Evolutionary conservation across 495 filamentous ascomycete species (phyloP), one percentile per base, ranked within the genome.

Genomic region (Jackrogersella multiformis): DNA sequence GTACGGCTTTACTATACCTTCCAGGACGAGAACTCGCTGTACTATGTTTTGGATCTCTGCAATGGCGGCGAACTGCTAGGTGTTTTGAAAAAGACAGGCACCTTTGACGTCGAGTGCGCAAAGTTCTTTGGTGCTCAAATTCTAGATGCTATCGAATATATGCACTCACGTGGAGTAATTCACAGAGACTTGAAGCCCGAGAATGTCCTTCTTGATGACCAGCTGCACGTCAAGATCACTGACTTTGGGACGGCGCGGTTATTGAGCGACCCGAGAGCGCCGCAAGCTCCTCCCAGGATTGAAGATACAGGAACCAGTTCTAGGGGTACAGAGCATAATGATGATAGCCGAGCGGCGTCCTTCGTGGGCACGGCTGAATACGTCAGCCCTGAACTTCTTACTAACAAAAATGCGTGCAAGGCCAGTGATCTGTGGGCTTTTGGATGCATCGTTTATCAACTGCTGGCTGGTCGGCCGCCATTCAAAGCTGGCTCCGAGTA

Each of bases 331-430:
- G 81, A 84, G 15, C 77, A 85, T 10, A 82, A 86, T 62, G 78
- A 80, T 8, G 82, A 73, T 45, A 88, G 89, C 65, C 86, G 91
- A 61, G 92, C 93, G 16, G 92, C 90, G 30, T 98, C 95, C 4
- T 99, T 99, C 78, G 96, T 99, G 20, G 96, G 96, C 48, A 99
- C 96, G 4, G 96, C 96, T 1, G 96, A 99, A 75, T 99, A 99
- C 73, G 96, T 99, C 66, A 97, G 93, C 70, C 96, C 96, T 0
- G 96, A 99, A 70, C 84, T 99, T 28, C 82, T 99, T 64, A 96
- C 90, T 1, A 92, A 97, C 65, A 98, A 98, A 80, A 93, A 92
- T 66, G 95, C 94, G 8, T 97, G 96, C 81, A 99, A 98, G 79
- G 93, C 96, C 18, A 97, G 94, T 72, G 96, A 99, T 75, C 78